Base-by-base conservation (phyloP, 2,329 filamentous ascomycete genomes). In the Arthrinium puccinioides region DNA sequence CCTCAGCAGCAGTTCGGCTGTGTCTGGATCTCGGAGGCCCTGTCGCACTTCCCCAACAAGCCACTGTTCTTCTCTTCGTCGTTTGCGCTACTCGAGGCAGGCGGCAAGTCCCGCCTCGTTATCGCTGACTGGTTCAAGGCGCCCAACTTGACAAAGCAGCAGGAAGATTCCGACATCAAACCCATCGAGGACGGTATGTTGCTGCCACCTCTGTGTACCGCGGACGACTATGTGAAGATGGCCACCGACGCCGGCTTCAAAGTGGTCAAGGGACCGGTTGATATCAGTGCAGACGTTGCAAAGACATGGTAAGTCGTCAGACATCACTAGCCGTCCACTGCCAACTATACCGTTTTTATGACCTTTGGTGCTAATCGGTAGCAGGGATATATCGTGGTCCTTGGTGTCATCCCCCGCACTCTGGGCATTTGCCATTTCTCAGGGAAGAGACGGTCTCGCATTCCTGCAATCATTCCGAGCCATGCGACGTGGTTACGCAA, bases 131-230 rank as follows among this genome's bases (percentile, higher is more conserved):
- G 75, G 75, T 79, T 79, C 60, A 75, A 73, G 59, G 67, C 62
- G 10, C 69, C 70, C 37, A 55, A 50, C 16, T 48, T 78, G 29
- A 60, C 54, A 7, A 40, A 46, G 1, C 56, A 67, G 42, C 54
- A 62, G 40, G 56, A 65, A 40, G 57, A 63, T 28, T 60, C 59
- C 32, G 73, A 79, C 47, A 76, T 79, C 46, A 69, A 70, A 47
- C 72, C 72, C 2, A 79, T 79, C 40, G 74, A 79, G 57, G 72
- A 78, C 49, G 74, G 74, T 21, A 79, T 79, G 74, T 60, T 79
- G 24, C 64, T 79, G 14, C 75, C 75, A 6, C 70, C 70, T 6
- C 60, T 79, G 15, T 75, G 68, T 46, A 71, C 68, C 0, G 67
- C 70, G 41, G 52, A 61, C n/a, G 66, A 68, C 16, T 79, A 79